Evolutionary conservation across 1,284 basidiomycete species (phyloP), one percentile per base, ranked within the genome.

Genomic region (Microbotryum saponariae): DNA sequence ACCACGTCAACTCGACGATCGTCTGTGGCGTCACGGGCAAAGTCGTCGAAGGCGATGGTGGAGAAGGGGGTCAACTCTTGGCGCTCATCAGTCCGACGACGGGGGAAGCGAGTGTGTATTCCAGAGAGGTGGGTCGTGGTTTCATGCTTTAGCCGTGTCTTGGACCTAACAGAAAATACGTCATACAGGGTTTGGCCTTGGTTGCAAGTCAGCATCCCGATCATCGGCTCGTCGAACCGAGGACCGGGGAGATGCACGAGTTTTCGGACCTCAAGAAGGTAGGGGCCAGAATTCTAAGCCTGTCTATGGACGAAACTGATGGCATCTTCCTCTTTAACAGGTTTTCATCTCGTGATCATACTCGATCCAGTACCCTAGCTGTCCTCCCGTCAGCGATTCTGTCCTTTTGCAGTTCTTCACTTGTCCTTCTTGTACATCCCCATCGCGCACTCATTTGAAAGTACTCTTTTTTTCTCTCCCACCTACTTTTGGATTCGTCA

Each of bases 1-100:
- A 97, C 77, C 92, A 97, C 74, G 85, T 87, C 54, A 97, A 94
- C 73, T 96, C 91, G 52, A 93, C 90, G 0, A 88, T 98, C 60
- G 92, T 98, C 14, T 98, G 96, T 74, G 78, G 84, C 50, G 82
- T 96, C 68, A 89, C 82, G 60, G 93, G 94, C 27, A 86, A 85
- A 74, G 90, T 97, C 63, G 96, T 97, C 86, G 87, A 97, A 71
- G 91, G 85, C 66, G 85, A 92, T 21, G 65, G 62, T 6, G 67
- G 65, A 25, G 67, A 69, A 45, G 65, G 65, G 1, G 67, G 65
- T 1, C 59, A 60, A 56, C 33, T 69, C 10, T 65, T 69, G 16
- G 67, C 67, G 18, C 51, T 69, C 6, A 59, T 66, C 3, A 73
- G 94, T 93, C 72, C 87, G 85, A 78, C 89, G n/a, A 51, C 58